Evolutionary conservation across 2,329 filamentous ascomycete species (phyloP).

Genomic region (Moelleriella libera): DNA sequence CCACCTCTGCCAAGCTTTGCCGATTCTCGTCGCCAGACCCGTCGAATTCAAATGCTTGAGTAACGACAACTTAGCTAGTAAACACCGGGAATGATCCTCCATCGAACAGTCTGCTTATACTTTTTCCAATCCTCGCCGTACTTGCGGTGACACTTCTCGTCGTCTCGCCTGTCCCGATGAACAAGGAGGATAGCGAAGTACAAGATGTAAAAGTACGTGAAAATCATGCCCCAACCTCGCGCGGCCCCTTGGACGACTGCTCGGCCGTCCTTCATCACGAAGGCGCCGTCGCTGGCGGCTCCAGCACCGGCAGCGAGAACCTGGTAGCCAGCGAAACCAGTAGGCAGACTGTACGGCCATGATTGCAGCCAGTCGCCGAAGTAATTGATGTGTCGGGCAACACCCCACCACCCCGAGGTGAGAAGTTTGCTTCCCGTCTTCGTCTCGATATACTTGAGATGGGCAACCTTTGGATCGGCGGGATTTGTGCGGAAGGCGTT

Average conservation of each 20-base stretch:
- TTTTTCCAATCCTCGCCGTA: slow-evolving; percentile 86
- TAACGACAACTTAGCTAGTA: slow-evolving; percentile 38
- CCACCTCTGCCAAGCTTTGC: too few relatives aligned
- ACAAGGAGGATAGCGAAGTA: slow-evolving; percentile 83
- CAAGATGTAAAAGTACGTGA: slow-evolving; percentile 89
- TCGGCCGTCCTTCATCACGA: slow-evolving; percentile 43
- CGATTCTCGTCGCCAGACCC: too few relatives aligned
- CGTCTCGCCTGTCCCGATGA: slow-evolving; percentile 75
- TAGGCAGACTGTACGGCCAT: slow-evolving; percentile 82
- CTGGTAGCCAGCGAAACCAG: slow-evolving; percentile 68
- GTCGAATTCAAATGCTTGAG: too few relatives aligned
- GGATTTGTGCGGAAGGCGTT: slow-evolving; percentile 86
- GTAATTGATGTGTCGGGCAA: slow-evolving; percentile 89
- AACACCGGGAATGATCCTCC: slow-evolving; percentile 69
- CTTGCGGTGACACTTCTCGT: slow-evolving; percentile 81
- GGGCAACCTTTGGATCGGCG: slow-evolving; percentile 59
- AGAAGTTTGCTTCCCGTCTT: slow-evolving; percentile 68
- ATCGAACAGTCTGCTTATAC: slow-evolving; percentile 73
- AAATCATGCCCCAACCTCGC: slow-evolving; percentile 68
- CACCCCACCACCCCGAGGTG: slow-evolving; percentile 85
- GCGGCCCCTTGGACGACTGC: slow-evolving; percentile 59
- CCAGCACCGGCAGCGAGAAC: slow-evolving; percentile 43
- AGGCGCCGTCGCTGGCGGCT: slow-evolving; percentile 30
- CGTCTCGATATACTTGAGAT: slow-evolving; percentile 79
- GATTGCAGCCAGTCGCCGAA: slow-evolving; percentile 88